These are phyloP conservation scores for Amylostereum areolatum DNA, from an alignment of 1,284 basidiomycete genomes.

Conservation along the genomic window DNA sequence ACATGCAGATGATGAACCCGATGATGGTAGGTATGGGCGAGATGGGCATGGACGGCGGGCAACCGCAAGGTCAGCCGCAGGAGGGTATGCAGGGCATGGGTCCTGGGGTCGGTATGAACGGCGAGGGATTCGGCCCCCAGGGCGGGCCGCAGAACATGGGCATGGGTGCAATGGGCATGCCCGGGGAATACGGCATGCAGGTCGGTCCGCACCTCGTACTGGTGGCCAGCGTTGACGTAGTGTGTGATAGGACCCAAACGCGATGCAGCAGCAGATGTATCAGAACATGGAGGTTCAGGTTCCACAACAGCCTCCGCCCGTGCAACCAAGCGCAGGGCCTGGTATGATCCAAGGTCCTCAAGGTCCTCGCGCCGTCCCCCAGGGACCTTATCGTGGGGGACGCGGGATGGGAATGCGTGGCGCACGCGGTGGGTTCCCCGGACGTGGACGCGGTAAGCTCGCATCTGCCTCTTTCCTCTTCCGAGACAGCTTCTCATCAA, in stretches of 20 bases:
- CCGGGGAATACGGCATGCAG: slow-evolving; percentile 44
- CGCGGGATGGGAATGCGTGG: slow-evolving; percentile 28
- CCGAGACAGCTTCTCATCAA: slow-evolving; percentile 2
- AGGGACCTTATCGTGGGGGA: slow-evolving; percentile 52
- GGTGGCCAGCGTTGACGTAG: neutral
- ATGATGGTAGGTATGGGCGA: slow-evolving; percentile 25
- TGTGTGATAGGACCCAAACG: slow-evolving; percentile 23
- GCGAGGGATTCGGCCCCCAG: slow-evolving; percentile 20
- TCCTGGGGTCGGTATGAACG: slow-evolving; percentile 20
- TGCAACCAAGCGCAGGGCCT: slow-evolving; percentile 21
- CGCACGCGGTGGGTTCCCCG: slow-evolving; percentile 25
- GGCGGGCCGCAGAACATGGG: slow-evolving; percentile 27
- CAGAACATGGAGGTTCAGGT: slow-evolving; percentile 46
- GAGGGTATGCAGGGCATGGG: slow-evolving; percentile 44
- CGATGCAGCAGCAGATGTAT: slow-evolving; percentile 29
- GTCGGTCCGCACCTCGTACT: slow-evolving; percentile 11
- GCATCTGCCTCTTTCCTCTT: neutral
- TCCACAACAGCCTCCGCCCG: slow-evolving; percentile 11
- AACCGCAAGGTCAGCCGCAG: slow-evolving; percentile 36
- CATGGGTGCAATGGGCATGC: slow-evolving; percentile 52
- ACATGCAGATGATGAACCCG: slow-evolving; percentile 32
- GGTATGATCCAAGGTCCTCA: neutral
- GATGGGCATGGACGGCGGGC: slow-evolving; percentile 23
- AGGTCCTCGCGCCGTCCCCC: slow-evolving; percentile 32
- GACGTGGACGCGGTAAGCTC: slow-evolving; percentile 35